Evolutionary conservation across 2,329 filamentous ascomycete species (phyloP).

Genomic region (Tricladium varicosporioides): DNA sequence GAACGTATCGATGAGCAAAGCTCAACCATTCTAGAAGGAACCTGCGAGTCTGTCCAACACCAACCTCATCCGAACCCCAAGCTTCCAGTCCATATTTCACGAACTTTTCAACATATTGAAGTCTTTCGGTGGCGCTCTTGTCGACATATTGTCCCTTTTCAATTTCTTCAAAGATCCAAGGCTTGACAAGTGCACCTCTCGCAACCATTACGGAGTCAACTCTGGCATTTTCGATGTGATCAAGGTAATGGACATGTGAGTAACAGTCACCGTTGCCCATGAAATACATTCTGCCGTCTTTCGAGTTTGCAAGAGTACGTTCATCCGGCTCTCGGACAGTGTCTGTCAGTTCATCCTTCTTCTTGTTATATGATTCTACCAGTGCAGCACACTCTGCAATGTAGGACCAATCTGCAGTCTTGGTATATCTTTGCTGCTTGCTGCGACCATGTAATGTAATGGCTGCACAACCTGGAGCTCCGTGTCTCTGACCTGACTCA

Average conservation of each 20-base stretch:
- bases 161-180: conserved; percentile 98
- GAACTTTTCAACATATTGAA: conserved; percentile 85
- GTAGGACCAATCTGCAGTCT: conserved; percentile 90
- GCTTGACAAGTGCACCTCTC: conserved; percentile 94
- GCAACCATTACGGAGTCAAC: conserved; percentile 97
- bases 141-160: conserved; percentile 89
- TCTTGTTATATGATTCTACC: conserved; percentile 74
- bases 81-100: conserved; percentile 85
- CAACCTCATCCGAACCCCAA: conserved; percentile 95
- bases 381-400: conserved; percentile 86
- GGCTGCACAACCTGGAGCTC: conserved; percentile 84
- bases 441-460: conserved; percentile 92
- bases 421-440: conserved; percentile 91
- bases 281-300: conserved; percentile 76
- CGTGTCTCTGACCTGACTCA: conserved; percentile 67
- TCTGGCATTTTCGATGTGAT: conserved; percentile 70
- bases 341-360: conserved; percentile 66
- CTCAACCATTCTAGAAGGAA: conserved; percentile 96
- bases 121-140: conserved; percentile 85
- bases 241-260: conserved; percentile 84
- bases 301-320: conserved; percentile 65
- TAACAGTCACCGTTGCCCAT: conserved; percentile 96
- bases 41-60: conserved; percentile 82
- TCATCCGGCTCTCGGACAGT: conserved; percentile 76
- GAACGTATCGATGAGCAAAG: conserved; percentile 90